Percentiles rank a stretch among this genome's conserved stretches.
These are phyloP conservation scores for Luvunga scandens DNA, from an alignment of 345 rosid species.

Conservation along the genomic window DNA sequence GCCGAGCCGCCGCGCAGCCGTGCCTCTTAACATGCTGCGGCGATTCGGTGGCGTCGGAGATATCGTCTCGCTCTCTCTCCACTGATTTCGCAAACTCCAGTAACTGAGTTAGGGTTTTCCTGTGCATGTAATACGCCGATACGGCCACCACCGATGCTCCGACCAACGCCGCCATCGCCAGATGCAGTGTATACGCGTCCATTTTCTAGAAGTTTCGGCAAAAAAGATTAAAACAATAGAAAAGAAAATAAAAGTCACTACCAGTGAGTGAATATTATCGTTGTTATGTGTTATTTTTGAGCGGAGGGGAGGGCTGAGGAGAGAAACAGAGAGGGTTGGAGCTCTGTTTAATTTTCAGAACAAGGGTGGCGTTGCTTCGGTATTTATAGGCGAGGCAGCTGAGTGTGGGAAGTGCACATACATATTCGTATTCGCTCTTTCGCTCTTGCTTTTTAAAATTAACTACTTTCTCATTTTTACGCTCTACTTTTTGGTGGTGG, in stretches of 20 bases:
- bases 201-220: slow-evolving; percentile 26
- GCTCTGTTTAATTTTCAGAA: slow-evolving; percentile 14
- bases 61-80: slow-evolving; percentile 55
- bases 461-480: background rate
- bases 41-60: slow-evolving; percentile 50
- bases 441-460: background rate
- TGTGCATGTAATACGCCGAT: slow-evolving; percentile 88
- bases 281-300: background rate
- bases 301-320: background rate
- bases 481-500: background rate
- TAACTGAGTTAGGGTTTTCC: slow-evolving; percentile 84
- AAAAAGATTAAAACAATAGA: too few relatives aligned
- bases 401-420: background rate
- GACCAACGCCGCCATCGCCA: slow-evolving; percentile 95
- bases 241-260: background rate
- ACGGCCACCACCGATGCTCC: slow-evolving; percentile 96
- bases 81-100: slow-evolving; percentile 86
- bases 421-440: background rate
- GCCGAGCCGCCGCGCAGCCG: slow-evolving; percentile 32
- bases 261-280: background rate
- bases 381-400: slow-evolving; percentile 27
- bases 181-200: slow-evolving; percentile 77
- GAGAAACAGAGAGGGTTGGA: background rate
- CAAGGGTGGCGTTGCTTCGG: background rate
- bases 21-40: slow-evolving; percentile 39